A percentile compares a stretch with the other conserved stretches of the same genome.
phyloP scores from a whole-genome alignment of 305 asterid genomes.

The Andrographis paniculata region DNA sequence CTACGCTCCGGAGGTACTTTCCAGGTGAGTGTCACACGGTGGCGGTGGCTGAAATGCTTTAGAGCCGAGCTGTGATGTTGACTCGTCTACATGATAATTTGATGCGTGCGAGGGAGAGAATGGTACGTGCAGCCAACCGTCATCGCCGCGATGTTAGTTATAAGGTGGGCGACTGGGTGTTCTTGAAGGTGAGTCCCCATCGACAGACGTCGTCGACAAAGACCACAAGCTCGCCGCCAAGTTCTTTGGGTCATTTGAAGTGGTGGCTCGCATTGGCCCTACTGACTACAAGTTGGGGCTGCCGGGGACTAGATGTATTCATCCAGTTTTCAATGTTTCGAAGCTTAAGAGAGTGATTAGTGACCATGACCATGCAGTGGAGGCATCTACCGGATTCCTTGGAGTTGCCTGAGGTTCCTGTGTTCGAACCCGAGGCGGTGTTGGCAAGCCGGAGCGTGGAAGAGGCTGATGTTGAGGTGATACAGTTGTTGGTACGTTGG shows the following conservation, averaged over 20 bases:
- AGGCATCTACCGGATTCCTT: neutral
- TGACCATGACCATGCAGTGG: slow-evolving; percentile 1
- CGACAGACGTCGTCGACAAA: neutral
- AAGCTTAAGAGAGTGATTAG: too few relatives aligned
- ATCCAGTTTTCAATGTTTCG: slow-evolving; percentile 2
- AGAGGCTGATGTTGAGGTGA: neutral
- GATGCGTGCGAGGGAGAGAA: neutral
- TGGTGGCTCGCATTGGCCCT: too few relatives aligned
- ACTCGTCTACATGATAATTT: neutral
- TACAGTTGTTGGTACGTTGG: neutral
- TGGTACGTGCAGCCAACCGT: neutral
- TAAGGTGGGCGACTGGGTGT: neutral
- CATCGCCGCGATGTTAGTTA: neutral
- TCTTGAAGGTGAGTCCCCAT: slow-evolving; percentile 2
- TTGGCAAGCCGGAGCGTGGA: neutral
- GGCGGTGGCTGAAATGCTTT: neutral
- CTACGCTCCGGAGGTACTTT: neutral
- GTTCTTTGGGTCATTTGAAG: neutral
- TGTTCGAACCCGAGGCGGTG: neutral
- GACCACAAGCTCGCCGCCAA: slow-evolving; percentile 1
- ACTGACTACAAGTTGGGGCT: neutral
- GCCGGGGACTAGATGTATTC: neutral
- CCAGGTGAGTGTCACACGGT: neutral
- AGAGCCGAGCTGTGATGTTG: neutral
- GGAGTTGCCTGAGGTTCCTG: neutral